Evolutionary conservation across 192 early-diverging fungal species (phyloP).

Genomic region (Dissophora globulifera): DNA sequence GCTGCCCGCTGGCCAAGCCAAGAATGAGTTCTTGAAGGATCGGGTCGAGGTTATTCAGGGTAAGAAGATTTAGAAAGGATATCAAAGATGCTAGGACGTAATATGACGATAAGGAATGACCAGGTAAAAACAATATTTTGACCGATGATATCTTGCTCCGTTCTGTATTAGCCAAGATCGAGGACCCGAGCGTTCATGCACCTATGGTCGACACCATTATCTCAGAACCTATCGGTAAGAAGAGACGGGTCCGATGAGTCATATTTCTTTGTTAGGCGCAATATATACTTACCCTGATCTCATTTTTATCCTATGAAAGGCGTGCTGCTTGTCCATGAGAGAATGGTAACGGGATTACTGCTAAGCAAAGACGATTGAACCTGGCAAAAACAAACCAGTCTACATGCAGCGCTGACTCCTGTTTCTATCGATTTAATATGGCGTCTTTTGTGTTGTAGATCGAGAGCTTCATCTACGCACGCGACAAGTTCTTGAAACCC

Average conservation of each 20-base stretch:
- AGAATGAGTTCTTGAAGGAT: slow-evolving; percentile 79
- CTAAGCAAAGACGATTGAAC: too few relatives aligned
- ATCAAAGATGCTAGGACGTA: too few relatives aligned
- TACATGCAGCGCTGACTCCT: too few relatives aligned
- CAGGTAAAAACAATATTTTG: slow-evolving; percentile 3
- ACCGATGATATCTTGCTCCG: too few relatives aligned
- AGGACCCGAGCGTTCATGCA: slow-evolving; percentile 74
- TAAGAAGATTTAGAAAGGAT: slow-evolving; percentile 35
- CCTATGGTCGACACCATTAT: slow-evolving; percentile 94
- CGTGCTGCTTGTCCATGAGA: slow-evolving; percentile 95
- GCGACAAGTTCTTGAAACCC: slow-evolving; percentile 92
- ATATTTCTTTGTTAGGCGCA: too few relatives aligned
- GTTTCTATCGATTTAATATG: too few relatives aligned
- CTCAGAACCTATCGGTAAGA: slow-evolving; percentile 91
- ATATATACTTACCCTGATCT: too few relatives aligned
- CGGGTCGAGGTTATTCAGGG: slow-evolving; percentile 85
- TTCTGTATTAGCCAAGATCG: slow-evolving; percentile 89
- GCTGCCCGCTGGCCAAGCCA: slow-evolving; percentile 60
- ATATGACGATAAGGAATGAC: too few relatives aligned
- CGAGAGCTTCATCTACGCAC: slow-evolving; percentile 86
- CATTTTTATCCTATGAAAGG: slow-evolving; percentile 51
- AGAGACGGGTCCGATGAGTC: too few relatives aligned
- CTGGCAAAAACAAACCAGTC: too few relatives aligned
- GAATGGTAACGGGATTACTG: too few relatives aligned
- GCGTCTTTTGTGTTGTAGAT: slow-evolving; percentile 57